Evolutionary conservation across 208 protist genomes (phyloP), one percentile per base, ranked within the genome.

Genomic region (Zelonia costaricensis): DNA sequence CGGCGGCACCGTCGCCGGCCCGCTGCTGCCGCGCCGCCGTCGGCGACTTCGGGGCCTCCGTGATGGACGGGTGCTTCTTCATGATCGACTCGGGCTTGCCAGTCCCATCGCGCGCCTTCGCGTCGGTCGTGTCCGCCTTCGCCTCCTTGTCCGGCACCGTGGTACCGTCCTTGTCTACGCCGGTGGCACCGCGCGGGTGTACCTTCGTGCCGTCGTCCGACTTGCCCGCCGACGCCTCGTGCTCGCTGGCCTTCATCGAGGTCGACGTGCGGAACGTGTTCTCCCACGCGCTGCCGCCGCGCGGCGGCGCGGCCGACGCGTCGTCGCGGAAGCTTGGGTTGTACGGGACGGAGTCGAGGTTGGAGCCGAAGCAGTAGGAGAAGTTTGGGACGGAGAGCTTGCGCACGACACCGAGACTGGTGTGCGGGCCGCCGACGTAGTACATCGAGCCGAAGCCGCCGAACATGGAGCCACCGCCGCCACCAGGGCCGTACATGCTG

Each of bases 401-500:
- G 35, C 57, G 64, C 56, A 87, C 76, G 1, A 62, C 65, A 43
- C 74, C 76, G 35, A 82, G 69, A 25, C 53, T 16, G 7, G 72
- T 78, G 64, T 80, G 71, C 15, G 69, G 58, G 25, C 49, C 60
- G 43, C 51, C 58, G 27, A 65, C 46, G 23, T 70, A 38, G 69
- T 79, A 83, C 36, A 84, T 55, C 62, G 70, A 74, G 57, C 64
- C 67, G 27, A 83, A 61, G 40, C 66, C 66, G 44, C 62, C 56
- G 43, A 62, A 62, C 48, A 61, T 62, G 56, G 30, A 47, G 33
- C 72, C 63, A 46, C n/a, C 58, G 49, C 22, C 31, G 57, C 47
- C 15, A n/a, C n/a, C n/a, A n/a, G n/a, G 69, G 60, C 69, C 68
- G 51, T 82, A 79, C 68, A 82, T 80, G 64, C 73, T 78, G 52